Base-by-base conservation (phyloP, 192 early-diverging fungal genomes). In the Linnemannia zychae region DNA sequence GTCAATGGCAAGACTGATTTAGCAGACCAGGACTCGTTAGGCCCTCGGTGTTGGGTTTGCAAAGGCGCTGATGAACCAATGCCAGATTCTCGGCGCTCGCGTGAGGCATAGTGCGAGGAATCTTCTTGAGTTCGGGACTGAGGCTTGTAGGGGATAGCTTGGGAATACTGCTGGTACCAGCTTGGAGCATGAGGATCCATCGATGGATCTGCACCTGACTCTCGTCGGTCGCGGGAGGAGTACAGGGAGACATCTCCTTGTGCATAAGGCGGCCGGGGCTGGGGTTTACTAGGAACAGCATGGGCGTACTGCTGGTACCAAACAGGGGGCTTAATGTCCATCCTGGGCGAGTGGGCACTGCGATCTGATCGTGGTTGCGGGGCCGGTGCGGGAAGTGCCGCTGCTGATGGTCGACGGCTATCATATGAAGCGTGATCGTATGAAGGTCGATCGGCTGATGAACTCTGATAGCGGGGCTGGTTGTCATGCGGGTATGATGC, bases 221-320 rank as follows among this genome's bases (percentile, higher is more conserved):
- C 71, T 11, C 83, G 72, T 65, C 69, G 44, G 22, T 40, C 22
- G 6, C 50, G 20, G 31, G 83, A 20, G 12, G 31, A 52, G 20
- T 69, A 78, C 47, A 16, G 16, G 1, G 67, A 52, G n/a, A 31
- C 15, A 40, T 78, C 71, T 20, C 47, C 57, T 13, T 73, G 81
- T 7, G 80, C 72, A 34, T 65, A 76, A 1, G 80, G 76, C 13
- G 68, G n/a, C 1, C 80, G 52, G 4, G 66, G 20, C 65, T 81
- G 72, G 16, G 67, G 36, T 36, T 82, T 85, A 53, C 44, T 16
- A 1, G 67, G 72, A 38, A 82, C 75, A 13, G 72, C 75, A 28
- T 85, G 67, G 0, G 83, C 83, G 31, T 85, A 85, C 34, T 79
- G 76, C 47, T 79, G 83, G 52, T 85, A 85, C 83, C 83, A 85